phyloP scores from a whole-genome alignment of 352 stramenopile species.

The Globisporangium acanthophoron region DNA sequence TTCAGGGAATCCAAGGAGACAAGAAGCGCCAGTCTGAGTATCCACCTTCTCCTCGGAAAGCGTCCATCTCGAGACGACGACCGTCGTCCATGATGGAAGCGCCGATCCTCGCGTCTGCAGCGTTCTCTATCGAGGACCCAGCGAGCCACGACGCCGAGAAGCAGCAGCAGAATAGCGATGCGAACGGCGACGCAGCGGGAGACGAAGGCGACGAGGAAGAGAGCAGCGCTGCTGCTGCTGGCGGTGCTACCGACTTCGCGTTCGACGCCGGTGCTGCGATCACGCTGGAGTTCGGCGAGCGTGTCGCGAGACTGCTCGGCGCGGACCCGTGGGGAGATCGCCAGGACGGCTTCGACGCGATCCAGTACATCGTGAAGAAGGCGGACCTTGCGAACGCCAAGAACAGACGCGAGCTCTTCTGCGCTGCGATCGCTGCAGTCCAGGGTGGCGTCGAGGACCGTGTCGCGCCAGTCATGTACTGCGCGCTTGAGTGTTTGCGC shows the following conservation, averaged over 20 bases:
- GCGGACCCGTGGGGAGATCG: conserved; percentile 77
- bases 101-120: conserved; percentile 47
- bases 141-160: conserved; percentile 18
- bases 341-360: conserved; percentile 74
- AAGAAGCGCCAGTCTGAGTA: conserved; percentile 9
- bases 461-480: conserved; percentile 80
- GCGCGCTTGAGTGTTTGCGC: conserved; percentile 64
- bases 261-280: conserved; percentile 68
- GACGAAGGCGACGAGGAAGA: conserved; percentile 3
- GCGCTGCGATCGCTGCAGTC: conserved; percentile 53
- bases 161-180: not conserved
- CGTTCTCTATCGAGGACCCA: conserved; percentile 19
- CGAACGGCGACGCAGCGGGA: conserved; percentile 1
- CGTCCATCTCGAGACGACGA: conserved; percentile 14
- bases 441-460: conserved; percentile 73
- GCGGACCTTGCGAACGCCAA: conserved; percentile 30
- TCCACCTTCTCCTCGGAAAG: conserved; percentile 16
- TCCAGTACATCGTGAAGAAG: conserved; percentile 63
- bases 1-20: conserved; percentile 45
- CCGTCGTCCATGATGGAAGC: conserved; percentile 25
- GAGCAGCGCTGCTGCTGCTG: not conserved
- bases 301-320: conserved; percentile 52
- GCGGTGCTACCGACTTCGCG: conserved; percentile 16
- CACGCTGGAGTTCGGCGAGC: conserved; percentile 62
- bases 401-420: conserved; percentile 55